Evolutionary conservation across 805 yeast species (phyloP).

Genomic region (Pichia eremophila): DNA sequence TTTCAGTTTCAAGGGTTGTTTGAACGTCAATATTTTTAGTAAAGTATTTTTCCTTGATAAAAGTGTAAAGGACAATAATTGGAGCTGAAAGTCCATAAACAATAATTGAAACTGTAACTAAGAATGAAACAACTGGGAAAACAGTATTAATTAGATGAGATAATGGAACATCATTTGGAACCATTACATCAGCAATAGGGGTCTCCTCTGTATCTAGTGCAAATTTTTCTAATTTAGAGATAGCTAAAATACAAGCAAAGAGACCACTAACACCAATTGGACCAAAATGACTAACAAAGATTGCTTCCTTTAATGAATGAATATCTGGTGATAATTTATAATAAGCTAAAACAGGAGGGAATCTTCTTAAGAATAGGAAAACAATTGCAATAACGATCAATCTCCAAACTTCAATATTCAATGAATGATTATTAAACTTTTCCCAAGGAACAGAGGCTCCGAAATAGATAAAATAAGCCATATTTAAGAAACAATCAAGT

Average conservation of each 20-base stretch:
- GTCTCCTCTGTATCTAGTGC: conserved; percentile 28
- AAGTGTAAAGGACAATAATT: conserved; percentile 48
- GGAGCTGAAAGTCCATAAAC: conserved; percentile 53
- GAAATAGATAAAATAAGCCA: conserved; percentile 55
- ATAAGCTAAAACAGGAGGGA: conserved; percentile 45
- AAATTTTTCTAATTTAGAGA: conserved; percentile 20
- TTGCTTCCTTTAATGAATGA: conserved; percentile 52
- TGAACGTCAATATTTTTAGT: too few relatives aligned
- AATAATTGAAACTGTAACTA: conserved; percentile 41
- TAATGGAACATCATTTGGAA: conserved; percentile 16
- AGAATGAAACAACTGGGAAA: conserved; percentile 45
- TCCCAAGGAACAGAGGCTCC: conserved; percentile 67
- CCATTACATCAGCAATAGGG: conserved; percentile 14
- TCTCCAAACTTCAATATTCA: conserved; percentile 45
- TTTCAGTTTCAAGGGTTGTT: too few relatives aligned
- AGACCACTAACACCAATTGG: conserved; percentile 47
- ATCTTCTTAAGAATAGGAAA: conserved; percentile 39
- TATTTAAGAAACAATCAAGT: conserved; percentile 51
- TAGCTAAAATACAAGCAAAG: conserved; percentile 24
- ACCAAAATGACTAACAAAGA: conserved; percentile 65
- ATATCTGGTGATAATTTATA: conserved; percentile 53
- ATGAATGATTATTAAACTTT: conserved; percentile 34
- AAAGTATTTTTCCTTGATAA: background rate
- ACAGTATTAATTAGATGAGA: conserved; percentile 22
- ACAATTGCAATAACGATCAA: conserved; percentile 40